Evolutionary conservation across 1,284 basidiomycete species (phyloP).

Genomic region (Anthracocystis panici-leucophaei): DNA sequence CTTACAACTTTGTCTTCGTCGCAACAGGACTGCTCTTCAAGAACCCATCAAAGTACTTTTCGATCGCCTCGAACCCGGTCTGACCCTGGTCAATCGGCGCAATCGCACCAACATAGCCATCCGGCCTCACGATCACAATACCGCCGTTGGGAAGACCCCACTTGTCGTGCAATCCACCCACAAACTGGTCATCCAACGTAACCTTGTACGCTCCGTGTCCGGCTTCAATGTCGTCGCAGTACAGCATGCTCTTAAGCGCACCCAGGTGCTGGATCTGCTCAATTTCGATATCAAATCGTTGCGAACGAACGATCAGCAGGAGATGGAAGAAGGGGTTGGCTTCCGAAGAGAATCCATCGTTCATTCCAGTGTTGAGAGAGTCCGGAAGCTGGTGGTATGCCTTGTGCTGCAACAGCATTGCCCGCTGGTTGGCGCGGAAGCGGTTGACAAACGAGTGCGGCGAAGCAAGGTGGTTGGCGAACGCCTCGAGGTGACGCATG

Average conservation of each 20-base stretch:
- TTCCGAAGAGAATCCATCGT: constrained; percentile 55
- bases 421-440: constrained; percentile 48
- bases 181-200: constrained; percentile 50
- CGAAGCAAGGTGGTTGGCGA: constrained; percentile 49
- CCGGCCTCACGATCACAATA: constrained; percentile 78
- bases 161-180: constrained; percentile 71
- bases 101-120: constrained; percentile 79
- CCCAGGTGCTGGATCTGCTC: constrained; percentile 60
- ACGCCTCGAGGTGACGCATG: constrained; percentile 37
- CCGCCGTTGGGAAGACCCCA: constrained; percentile 75
- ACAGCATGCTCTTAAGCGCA: constrained; percentile 71
- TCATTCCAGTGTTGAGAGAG: constrained; percentile 61
- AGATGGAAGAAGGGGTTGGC: constrained; percentile 68
- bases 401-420: constrained; percentile 36
- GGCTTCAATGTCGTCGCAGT: constrained; percentile 72
- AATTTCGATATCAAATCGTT: constrained; percentile 65
- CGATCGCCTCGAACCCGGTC: constrained; percentile 70
- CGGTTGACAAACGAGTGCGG: constrained; percentile 60
- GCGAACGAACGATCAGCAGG: constrained; percentile 62
- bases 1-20: constrained; percentile 20
- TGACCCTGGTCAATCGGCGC: constrained; percentile 73
- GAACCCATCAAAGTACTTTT: constrained; percentile 73
- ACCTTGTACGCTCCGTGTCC: constrained; percentile 70
- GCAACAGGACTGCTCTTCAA: constrained; percentile 20
- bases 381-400: constrained; percentile 49